phyloP scores from a whole-genome alignment of 805 yeast genomes.

The Metschnikowia cerradonensis region DNA sequence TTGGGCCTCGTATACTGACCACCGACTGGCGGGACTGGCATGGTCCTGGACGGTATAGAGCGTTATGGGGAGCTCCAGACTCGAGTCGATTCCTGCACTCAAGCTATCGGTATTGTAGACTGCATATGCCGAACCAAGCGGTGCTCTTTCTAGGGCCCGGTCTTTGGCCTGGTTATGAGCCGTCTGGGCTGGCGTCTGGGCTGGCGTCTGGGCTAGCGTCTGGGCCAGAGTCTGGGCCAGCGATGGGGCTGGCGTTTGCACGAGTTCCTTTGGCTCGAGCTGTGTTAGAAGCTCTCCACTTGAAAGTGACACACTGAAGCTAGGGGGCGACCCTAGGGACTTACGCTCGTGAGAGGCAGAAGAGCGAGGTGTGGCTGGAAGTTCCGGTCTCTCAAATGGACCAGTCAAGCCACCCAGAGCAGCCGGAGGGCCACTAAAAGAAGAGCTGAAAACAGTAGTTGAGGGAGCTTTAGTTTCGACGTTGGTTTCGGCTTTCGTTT shows the following conservation, averaged over 20 bases:
- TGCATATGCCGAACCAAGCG: neutral
- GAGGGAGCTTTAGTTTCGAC: no score
- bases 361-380: neutral
- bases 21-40: constrained; percentile 1
- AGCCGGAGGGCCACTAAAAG: no score
- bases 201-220: no score
- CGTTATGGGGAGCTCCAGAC: constrained; percentile 26
- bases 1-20: constrained; percentile 9
- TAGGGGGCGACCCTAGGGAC: neutral
- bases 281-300: constrained; percentile 18
- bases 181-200: no score
- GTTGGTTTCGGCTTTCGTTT: no score
- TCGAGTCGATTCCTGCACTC: constrained; percentile 27
- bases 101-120: constrained; percentile 11
- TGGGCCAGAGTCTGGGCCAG: no score
- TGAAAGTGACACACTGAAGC: constrained; percentile 15
- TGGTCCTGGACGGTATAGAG: constrained; percentile 29
- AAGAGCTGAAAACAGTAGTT: no score
- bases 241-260: neutral
- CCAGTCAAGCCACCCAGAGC: no score
- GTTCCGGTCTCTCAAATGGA: neutral
- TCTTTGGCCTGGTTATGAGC: no score
- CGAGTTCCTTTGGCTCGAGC: neutral
- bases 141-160: no score
- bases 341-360: neutral